phyloP scores from a whole-genome alignment of 169 alveolate genomes.

The Cryptosporidium canis region DNA sequence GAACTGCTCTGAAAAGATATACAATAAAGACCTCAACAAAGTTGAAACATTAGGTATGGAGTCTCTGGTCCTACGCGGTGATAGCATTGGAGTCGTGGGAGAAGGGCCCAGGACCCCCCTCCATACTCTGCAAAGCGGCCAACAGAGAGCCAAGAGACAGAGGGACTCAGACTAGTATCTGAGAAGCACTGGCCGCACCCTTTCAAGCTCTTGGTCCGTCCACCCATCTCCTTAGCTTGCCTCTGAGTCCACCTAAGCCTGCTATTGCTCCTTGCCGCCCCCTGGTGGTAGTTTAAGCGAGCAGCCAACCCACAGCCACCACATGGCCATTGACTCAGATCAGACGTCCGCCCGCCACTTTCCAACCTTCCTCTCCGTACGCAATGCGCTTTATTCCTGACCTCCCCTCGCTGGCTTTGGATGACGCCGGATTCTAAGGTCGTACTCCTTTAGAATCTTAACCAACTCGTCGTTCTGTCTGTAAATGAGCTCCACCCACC shows the following conservation, averaged over 20 bases:
- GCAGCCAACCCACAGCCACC: no score
- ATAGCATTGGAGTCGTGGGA: conserved; percentile 57
- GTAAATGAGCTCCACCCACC: conserved; percentile 27
- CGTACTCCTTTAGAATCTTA: not conserved
- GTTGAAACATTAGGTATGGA: conserved; percentile 21
- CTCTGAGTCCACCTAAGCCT: no score
- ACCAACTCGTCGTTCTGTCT: conserved; percentile 3
- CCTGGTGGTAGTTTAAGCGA: no score
- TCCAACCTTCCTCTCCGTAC: not conserved
- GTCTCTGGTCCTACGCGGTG: conserved; percentile 44
- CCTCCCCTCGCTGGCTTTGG: no score
- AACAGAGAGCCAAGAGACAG: conserved; percentile 3
- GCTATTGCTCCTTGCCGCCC: no score
- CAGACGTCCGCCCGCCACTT: no score
- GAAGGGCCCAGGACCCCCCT: not conserved
- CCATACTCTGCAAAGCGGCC: not conserved
- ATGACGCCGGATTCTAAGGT: no score
- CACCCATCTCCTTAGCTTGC: no score
- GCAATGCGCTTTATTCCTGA: not conserved
- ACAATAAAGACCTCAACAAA: conserved; percentile 26
- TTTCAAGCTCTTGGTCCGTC: not conserved
- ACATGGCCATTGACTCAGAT: no score
- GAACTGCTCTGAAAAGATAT: conserved; percentile 86
- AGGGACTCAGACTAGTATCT: not conserved
- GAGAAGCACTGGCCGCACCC: not conserved